Evolutionary conservation across 2,329 filamentous ascomycete genomes (phyloP), one percentile per base, ranked within the genome.

Genomic region (Colletotrichum tanaceti): DNA sequence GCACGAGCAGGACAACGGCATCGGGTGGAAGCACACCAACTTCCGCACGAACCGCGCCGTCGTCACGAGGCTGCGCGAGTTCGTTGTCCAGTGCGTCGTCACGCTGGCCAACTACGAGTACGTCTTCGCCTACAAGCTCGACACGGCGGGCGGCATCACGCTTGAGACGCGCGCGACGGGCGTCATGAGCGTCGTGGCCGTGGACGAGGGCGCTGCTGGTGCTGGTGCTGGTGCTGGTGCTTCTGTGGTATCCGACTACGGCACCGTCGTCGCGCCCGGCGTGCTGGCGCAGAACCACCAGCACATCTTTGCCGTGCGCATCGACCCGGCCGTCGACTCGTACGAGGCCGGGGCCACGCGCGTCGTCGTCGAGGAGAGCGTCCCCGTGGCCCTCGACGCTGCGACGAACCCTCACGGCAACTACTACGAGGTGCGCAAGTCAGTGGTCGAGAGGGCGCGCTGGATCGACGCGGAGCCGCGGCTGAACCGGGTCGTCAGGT

Each of bases 81-180:
- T 93, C 1, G 88, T 92, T 0, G 78, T 93, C 3, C 90, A 92
- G 73, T 90, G 86, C 74, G 89, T 92, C 75, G 87, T 90, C 72
- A 92, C 90, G 0, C 83, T 91, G 0, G 87, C 86, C 41, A 92
- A 92, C 78, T 92, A 92, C 78, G 90, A 92, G 74, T 93, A 86
- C 68, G 79, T 85, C 3, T 82, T 86, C 52, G 79, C 80, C 55
- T 86, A 81, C 65, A 83, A 82, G 70, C 86, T 93, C 63, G 85
- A 90, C 72, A 87, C 89, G 57, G 84, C 87, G 1, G 91, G 87
- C 3, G 86, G 84, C 7, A 84, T 92, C 55, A 84, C 82, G 0
- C 79, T 90, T 49, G 89, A 92, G 75, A 86, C 86, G 0, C 83
- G 90, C 1, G 89, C 90, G 0, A 92, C 90, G 0, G 90, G 90